phyloP scores from a whole-genome alignment of 805 yeast species.

The Candida oleophila region DNA sequence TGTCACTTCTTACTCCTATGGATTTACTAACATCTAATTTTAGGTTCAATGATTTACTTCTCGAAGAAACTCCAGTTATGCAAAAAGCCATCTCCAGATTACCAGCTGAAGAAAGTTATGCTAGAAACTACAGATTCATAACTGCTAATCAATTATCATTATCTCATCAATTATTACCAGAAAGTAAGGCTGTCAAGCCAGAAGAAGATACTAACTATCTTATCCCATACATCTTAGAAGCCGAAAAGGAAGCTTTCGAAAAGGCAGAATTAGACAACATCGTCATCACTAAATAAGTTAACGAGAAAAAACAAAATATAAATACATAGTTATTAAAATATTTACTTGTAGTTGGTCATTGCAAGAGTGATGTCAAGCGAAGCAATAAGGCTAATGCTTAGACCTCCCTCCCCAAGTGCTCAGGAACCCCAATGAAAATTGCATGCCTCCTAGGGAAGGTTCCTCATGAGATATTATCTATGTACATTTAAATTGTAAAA shows the following conservation, averaged over 20 bases:
- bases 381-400: no score
- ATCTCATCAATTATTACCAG: constrained; percentile 82
- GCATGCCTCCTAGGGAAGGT: no score
- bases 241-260: constrained; percentile 89
- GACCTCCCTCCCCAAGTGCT: no score
- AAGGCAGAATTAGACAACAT: constrained; percentile 86
- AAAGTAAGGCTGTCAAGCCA: constrained; percentile 70
- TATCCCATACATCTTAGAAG: constrained; percentile 87
- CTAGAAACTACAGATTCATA: constrained; percentile 87
- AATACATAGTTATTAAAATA: constrained; percentile 4
- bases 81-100: constrained; percentile 88
- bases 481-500: constrained; percentile 1
- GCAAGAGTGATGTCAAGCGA: no score
- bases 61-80: constrained; percentile 83
- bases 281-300: constrained; percentile 22
- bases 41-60: constrained; percentile 79
- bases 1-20: not conserved
- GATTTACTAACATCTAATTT: constrained; percentile 17
- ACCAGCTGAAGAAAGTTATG: constrained; percentile 79
- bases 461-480: no score
- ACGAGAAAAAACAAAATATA: constrained; percentile 19
- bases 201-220: constrained; percentile 83
- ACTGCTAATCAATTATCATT: constrained; percentile 89
- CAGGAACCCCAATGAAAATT: no score
- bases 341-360: no score